Conservation (phyloP, 2,329 filamentous ascomycete genomes). For the Xylariaceae sp. region DNA sequence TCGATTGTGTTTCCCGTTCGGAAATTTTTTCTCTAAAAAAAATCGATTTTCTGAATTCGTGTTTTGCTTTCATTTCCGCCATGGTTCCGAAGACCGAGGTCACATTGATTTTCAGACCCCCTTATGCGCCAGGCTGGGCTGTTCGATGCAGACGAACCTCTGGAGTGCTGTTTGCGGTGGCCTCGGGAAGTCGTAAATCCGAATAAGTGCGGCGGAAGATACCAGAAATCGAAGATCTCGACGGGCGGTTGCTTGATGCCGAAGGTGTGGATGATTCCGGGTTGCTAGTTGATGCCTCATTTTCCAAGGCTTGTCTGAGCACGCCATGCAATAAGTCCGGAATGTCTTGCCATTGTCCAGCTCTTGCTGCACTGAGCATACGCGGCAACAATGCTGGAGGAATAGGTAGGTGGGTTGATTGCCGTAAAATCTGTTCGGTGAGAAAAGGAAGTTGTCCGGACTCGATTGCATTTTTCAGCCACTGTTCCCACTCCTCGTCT, state of each 20-base stretch:
- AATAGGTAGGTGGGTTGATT: slow-evolving; percentile 40
- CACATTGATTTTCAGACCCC: slow-evolving; percentile 11
- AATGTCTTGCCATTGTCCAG: slow-evolving; percentile 60
- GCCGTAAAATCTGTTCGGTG: slow-evolving; percentile 45
- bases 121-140: slow-evolving; percentile 38
- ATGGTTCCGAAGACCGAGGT: neutral
- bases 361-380: slow-evolving; percentile 58
- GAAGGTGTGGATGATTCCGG: slow-evolving; percentile 15
- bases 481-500: slow-evolving; percentile 75
- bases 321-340: slow-evolving; percentile 58
- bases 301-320: slow-evolving; percentile 51
- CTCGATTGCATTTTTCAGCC: slow-evolving; percentile 71
- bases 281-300: slow-evolving; percentile 34
- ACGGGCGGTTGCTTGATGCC: slow-evolving; percentile 10
- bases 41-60: neutral
- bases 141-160: slow-evolving; percentile 35
- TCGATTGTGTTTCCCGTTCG: slow-evolving; percentile 5
- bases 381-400: slow-evolving; percentile 47
- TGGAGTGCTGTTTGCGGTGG: slow-evolving; percentile 21
- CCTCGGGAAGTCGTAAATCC: slow-evolving; percentile 47
- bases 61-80: slow-evolving; percentile 4
- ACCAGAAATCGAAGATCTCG: slow-evolving; percentile 15
- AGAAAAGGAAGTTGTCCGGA: slow-evolving; percentile 57
- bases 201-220: slow-evolving; percentile 33
- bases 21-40: too few relatives aligned